A percentile compares a stretch with the other conserved stretches of the same genome.
Evolutionary conservation across 805 yeast genomes (phyloP).

Genomic region (Monosporozyma siamensis): DNA sequence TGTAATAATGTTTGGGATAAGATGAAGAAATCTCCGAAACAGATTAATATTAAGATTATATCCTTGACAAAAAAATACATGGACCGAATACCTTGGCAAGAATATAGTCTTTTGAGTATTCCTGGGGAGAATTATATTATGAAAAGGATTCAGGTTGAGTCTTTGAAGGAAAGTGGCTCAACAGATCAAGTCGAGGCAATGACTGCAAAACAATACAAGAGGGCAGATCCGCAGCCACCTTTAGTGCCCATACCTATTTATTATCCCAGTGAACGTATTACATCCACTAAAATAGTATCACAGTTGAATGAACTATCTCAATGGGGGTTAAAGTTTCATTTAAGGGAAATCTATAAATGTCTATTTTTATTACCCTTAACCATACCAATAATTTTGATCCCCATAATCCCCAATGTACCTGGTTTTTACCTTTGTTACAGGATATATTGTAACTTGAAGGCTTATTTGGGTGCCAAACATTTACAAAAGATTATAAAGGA

Average conservation of each 20-base stretch:
- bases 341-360: conserved; percentile 44
- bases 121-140: conserved; percentile 60
- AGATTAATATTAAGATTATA: conserved; percentile 53
- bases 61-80: conserved; percentile 42
- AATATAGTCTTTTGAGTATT: conserved; percentile 60
- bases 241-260: conserved; percentile 36
- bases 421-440: conserved; percentile 80
- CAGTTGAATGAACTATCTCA: conserved; percentile 38
- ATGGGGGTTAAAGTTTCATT: conserved; percentile 43
- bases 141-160: conserved; percentile 11
- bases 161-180: conserved; percentile 2
- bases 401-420: conserved; percentile 86
- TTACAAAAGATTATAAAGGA: conserved; percentile 45
- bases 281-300: conserved; percentile 21
- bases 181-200: conserved; percentile 6
- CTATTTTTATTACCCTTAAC: conserved; percentile 64
- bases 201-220: conserved; percentile 13
- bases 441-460: conserved; percentile 76
- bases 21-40: conserved; percentile 44
- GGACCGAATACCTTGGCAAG: conserved; percentile 69
- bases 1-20: conserved; percentile 56
- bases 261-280: conserved; percentile 37
- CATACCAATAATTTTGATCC: conserved; percentile 69
- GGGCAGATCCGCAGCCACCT: conserved; percentile 5
- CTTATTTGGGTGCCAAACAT: conserved; percentile 64